A percentile compares a stretch with the other conserved stretches of the same genome.
These are phyloP conservation scores for Beauveria sp. DNA, from an alignment of 2,329 filamentous ascomycete genomes.

Conservation along the genomic window DNA sequence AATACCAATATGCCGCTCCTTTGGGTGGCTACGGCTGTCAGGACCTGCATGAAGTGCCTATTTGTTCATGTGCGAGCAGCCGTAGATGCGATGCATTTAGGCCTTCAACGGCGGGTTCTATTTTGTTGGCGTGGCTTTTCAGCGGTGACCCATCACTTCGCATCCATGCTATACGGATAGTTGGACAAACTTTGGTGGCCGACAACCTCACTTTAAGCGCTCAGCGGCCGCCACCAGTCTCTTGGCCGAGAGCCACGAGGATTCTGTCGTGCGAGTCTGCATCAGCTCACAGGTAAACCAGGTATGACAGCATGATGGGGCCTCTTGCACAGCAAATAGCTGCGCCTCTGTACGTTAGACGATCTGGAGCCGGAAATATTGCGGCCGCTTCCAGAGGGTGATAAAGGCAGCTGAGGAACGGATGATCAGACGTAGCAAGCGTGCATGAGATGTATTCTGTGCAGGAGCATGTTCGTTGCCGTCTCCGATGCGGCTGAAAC, in stretches of 20 bases:
- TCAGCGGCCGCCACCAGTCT: neutral
- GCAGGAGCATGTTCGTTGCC: neutral
- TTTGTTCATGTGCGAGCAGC: too few species aligned
- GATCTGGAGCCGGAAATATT: slow-evolving; percentile 4
- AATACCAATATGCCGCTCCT: too few species aligned
- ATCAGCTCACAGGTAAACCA: neutral
- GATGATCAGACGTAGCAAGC: slow-evolving; percentile 9
- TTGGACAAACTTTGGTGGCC: neutral
- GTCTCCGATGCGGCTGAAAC: slow-evolving; percentile 6
- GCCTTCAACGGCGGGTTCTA: neutral
- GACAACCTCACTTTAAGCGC: neutral
- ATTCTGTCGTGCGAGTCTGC: neutral
- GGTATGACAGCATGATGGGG: neutral
- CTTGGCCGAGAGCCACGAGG: neutral
- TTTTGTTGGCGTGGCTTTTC: neutral
- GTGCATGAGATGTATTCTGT: neutral
- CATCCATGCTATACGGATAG: neutral
- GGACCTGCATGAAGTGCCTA: too few species aligned
- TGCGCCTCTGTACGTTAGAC: neutral
- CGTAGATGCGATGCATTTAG: too few species aligned
- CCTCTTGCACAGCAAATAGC: neutral
- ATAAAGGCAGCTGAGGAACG: neutral
- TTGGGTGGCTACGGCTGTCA: too few species aligned
- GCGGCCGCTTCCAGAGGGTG: neutral
- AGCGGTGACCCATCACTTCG: neutral